Evolutionary conservation across 768 basidiomycete genomes (phyloP), one percentile per base, ranked within the genome.

Genomic region (Boletus pseudo-olivaceus): DNA sequence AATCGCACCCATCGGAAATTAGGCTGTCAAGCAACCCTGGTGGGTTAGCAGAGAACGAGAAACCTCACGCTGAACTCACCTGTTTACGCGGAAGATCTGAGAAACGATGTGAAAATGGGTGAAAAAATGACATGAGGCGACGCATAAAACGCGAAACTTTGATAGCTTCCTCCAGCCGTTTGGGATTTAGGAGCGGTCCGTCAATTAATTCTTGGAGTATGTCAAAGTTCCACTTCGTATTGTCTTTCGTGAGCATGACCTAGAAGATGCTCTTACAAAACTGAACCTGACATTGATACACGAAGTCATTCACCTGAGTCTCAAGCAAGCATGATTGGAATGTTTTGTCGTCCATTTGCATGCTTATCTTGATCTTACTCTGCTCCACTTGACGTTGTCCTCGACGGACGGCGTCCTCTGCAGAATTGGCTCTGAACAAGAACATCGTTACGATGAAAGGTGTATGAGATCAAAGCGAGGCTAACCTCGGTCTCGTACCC

Each of bases 271-370:
- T n/a, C 19, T 44, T 34, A 41, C 20, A 49, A 54, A 34, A 26
- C 6, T 27, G 51, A 39, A 32, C 14, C 17, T 35, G 15, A 38
- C 20, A 54, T 40, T 20, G 20, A 27, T 54, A 41, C 14, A 14
- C 23, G 29, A 53, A 49, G 1, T 12, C 12, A 67, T 67, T 56
- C 49, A 93, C 93, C 72, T 93, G 90, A 2, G 93, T 92, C 62
- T 97, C 93, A 20, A 94, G 77, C 47, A 99, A 75, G 38, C 78
- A 81, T 5, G 85, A 76, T 65, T 95, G 92, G 72, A 98, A 99
- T 5, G 88, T 82, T 67, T 80, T 87, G 69, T 98, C 97, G 67
- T 99, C 97, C 83, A 98, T 91, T 72, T 93, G 90, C 81, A 97
- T 84, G 55, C 87, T 89, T 66, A 89, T 80, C 67, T 93, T 92